These are phyloP conservation scores for Bremia lactucae DNA, from an alignment of 352 stramenopile genomes.

Conservation along the genomic window DNA sequence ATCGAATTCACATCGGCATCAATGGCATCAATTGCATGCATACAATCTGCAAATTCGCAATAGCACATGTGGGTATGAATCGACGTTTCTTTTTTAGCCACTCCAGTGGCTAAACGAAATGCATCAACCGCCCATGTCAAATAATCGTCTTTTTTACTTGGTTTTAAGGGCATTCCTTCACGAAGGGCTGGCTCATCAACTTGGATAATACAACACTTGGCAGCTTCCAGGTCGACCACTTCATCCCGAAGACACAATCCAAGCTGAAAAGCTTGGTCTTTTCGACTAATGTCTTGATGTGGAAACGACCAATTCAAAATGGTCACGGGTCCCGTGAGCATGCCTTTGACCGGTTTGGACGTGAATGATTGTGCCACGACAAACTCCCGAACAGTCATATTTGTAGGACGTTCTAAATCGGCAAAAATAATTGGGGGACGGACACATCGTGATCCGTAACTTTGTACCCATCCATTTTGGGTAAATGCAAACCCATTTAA, in stretches of 20 bases:
- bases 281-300: constrained; percentile 83
- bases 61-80: constrained; percentile 96
- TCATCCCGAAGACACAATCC: constrained; percentile 85
- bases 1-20: constrained; percentile 93
- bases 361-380: constrained; percentile 85
- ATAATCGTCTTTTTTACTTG: constrained; percentile 77
- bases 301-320: constrained; percentile 95
- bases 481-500: constrained; percentile 89
- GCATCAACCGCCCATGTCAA: constrained; percentile 68
- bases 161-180: constrained; percentile 87
- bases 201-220: constrained; percentile 86
- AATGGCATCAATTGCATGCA: constrained; percentile 87
- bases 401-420: constrained; percentile 67
- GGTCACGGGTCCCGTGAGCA: constrained; percentile 89
- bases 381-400: constrained; percentile 90
- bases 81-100: constrained; percentile 82
- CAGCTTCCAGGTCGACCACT: constrained; percentile 81
- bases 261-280: constrained; percentile 86
- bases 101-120: constrained; percentile 83
- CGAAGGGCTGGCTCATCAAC: constrained; percentile 88
- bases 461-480: constrained; percentile 90
- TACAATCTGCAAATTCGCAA: constrained; percentile 91
- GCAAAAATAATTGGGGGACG: constrained; percentile 87
- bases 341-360: constrained; percentile 88
- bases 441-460: constrained; percentile 88